These are phyloP conservation scores for Fraxinus sp. DNA, from an alignment of 305 asterid species.

Conservation along the genomic window DNA sequence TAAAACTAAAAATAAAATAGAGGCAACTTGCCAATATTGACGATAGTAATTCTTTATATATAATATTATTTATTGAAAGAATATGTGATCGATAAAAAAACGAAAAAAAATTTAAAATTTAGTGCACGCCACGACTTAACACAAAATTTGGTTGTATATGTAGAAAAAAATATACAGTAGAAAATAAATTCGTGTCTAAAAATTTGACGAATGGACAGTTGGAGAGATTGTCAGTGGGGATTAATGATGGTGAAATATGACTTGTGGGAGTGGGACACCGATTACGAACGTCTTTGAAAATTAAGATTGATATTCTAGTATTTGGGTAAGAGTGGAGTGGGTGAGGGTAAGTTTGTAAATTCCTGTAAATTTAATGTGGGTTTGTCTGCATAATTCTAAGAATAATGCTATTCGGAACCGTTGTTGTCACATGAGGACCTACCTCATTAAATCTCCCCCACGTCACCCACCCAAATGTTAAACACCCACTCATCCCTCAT, in stretches of 20 bases:
- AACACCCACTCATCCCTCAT: too few species aligned
- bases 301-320: not conserved
- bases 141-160: not conserved
- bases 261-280: slow-evolving; percentile 9
- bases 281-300: not conserved
- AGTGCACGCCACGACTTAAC: not conserved
- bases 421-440: too few species aligned
- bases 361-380: not conserved
- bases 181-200: not conserved
- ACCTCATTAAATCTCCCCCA: too few species aligned
- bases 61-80: too few species aligned
- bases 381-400: not conserved
- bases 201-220: not conserved
- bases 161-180: not conserved
- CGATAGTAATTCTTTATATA: not conserved
- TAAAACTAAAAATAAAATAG: too few species aligned
- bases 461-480: too few species aligned
- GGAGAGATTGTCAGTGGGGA: slow-evolving; percentile 13
- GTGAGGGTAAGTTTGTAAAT: not conserved
- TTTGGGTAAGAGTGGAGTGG: not conserved
- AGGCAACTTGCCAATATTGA: too few species aligned
- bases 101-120: too few species aligned
- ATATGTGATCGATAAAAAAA: too few species aligned
- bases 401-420: too few species aligned
- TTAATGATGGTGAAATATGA: slow-evolving; percentile 20